phyloP scores from a whole-genome alignment of 2,329 filamentous ascomycete species.

The Huntiella savannae region DNA sequence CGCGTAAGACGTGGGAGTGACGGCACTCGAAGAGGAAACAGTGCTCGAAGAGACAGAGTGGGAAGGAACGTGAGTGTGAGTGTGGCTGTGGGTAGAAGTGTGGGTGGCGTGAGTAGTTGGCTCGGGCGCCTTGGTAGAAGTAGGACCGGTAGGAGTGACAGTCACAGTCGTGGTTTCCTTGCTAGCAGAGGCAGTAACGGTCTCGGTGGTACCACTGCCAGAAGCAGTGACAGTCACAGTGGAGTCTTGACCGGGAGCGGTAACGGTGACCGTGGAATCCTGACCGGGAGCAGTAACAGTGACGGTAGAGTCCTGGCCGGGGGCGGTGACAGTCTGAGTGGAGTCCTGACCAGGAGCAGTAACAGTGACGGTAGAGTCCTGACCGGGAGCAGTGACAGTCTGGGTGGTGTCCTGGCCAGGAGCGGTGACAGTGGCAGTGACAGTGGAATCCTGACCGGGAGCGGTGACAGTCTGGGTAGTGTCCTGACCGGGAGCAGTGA shows the following conservation, averaged over 20 bases:
- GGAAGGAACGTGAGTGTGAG: not conserved
- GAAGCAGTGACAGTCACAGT: conserved; percentile 17
- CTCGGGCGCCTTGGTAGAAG: conserved; percentile 3
- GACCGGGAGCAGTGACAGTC: conserved; percentile 13
- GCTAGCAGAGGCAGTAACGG: conserved; percentile 11
- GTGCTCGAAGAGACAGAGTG: not conserved
- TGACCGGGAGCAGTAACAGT: conserved; percentile 14
- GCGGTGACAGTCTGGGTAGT: conserved; percentile 1
- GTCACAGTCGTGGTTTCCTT: conserved; percentile 15
- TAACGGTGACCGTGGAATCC: conserved; percentile 22
- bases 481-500: not conserved
- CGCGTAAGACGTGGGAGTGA: not conserved
- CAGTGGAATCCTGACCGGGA: conserved; percentile 3
- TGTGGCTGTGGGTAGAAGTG: too few relatives aligned
- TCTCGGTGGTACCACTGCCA: conserved; percentile 5
- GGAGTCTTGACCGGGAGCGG: conserved; percentile 16
- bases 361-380: conserved; percentile 22
- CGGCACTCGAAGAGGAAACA: not conserved
- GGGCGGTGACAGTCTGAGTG: conserved; percentile 14
- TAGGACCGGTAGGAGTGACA: not conserved
- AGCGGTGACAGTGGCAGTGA: conserved; percentile 6
- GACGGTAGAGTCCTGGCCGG: conserved; percentile 19
- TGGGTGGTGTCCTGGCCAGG: not conserved
- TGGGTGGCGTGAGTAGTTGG: conserved; percentile 6
- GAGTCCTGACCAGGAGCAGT: conserved; percentile 17